phyloP scores from a whole-genome alignment of 176 grass and related monocot species.

The Juncus inflexus region DNA sequence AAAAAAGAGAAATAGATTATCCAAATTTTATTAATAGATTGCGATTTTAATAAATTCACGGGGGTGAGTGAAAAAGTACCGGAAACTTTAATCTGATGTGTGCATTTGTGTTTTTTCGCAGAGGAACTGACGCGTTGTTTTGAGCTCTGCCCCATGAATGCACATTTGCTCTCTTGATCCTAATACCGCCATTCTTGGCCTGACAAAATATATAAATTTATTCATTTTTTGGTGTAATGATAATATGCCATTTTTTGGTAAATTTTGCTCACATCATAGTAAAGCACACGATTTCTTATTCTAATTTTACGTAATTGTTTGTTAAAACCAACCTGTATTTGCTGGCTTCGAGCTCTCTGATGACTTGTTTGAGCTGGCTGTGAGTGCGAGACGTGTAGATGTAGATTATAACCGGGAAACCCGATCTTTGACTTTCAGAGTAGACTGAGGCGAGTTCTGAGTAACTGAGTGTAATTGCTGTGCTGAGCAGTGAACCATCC shows the following conservation, averaged over 20 bases:
- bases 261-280: too few relatives aligned
- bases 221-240: too few relatives aligned
- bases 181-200: constrained; percentile 78
- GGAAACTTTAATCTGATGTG: constrained; percentile 49
- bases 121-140: constrained; percentile 78
- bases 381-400: constrained; percentile 90
- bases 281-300: too few relatives aligned
- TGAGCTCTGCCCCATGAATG: constrained; percentile 78
- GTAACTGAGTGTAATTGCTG: constrained; percentile 18
- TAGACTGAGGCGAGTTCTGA: constrained; percentile 36
- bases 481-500: constrained; percentile 44
- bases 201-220: constrained; percentile 44
- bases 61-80: constrained; percentile 34
- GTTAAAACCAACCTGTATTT: constrained; percentile 56
- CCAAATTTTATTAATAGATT: too few relatives aligned
- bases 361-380: constrained; percentile 89
- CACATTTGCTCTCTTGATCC: constrained; percentile 98
- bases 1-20: too few relatives aligned
- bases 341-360: constrained; percentile 85
- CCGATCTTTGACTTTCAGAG: constrained; percentile 12
- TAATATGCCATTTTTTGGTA: too few relatives aligned
- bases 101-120: constrained; percentile 77
- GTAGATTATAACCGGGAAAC: constrained; percentile 84
- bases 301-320: too few relatives aligned
- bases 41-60: constrained; percentile 2